Percentiles rank a stretch among this genome's conserved stretches.
phyloP scores from a whole-genome alignment of 345 rosid species.

The Melaleuca quinquenervia region DNA sequence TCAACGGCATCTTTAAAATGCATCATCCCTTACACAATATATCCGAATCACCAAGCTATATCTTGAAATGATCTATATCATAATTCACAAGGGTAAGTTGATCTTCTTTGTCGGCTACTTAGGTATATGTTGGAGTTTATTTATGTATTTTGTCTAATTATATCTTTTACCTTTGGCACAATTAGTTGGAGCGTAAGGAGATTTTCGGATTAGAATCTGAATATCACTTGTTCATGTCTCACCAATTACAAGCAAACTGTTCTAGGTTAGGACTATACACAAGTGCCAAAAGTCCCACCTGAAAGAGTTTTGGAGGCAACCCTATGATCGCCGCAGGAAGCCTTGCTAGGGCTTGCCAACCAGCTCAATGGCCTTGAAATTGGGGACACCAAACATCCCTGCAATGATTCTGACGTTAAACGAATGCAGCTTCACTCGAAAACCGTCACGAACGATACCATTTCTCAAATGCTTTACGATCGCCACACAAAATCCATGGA shows the following conservation, averaged over 20 bases:
- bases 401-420: background rate
- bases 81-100: background rate
- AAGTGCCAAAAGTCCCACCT: fast-evolving
- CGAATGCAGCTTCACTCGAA: background rate
- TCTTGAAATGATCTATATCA: background rate
- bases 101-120: background rate
- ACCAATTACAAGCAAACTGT: background rate
- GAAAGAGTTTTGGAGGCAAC: background rate
- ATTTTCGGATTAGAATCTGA: background rate
- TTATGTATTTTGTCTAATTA: background rate
- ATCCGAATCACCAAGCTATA: background rate
- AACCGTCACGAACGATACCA: background rate
- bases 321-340: background rate
- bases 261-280: background rate
- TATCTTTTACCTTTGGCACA: background rate
- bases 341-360: background rate
- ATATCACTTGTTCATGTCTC: background rate
- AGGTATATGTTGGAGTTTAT: background rate
- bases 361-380: background rate
- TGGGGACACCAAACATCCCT: background rate
- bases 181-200: too few species aligned
- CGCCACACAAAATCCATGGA: background rate
- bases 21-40: background rate
- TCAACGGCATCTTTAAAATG: background rate
- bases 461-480: background rate